Base-by-base conservation (phyloP, 2,329 filamentous ascomycete genomes). In the Paraphaeosphaeria minitans region DNA sequence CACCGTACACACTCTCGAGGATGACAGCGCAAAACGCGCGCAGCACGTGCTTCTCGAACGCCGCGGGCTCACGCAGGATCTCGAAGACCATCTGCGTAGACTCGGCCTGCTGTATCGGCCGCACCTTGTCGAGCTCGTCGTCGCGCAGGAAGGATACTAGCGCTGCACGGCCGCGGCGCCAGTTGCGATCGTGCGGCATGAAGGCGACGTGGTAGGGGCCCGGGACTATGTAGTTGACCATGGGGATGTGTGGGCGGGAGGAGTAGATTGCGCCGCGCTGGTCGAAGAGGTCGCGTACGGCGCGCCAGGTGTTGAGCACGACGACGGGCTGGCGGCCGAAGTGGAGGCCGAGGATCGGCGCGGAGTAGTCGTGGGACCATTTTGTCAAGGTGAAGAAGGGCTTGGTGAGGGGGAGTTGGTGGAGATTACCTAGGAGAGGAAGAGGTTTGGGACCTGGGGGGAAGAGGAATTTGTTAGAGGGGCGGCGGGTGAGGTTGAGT, bases 241-340 rank as follows among this genome's bases (percentile, higher is more conserved):
- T 5, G 2, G 56, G 56, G n/a, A 68, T 59, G 5, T 77, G 73
- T 12, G 77, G 77, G 0, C 83, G 75, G 14, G 79, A 78, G 0
- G 81, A 84, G 67, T 85, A 86, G 14, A 82, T 82, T 14, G 61
- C 69, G 46, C 81, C 81, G 39, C 79, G 73, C 58, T 82, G 81
- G 55, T 85, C 84, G 2, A 86, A 59, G 4, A 86, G 65, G 7
- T 85, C 83, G 52, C 82, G 84, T 33, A 85, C 77, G 0, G 77
- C 78, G 53, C 75, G 59, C 29, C 80, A 78, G 0, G 77, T 79
- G 0, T 76, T 80, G 0, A 86, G 68, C 0, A 85, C 79, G 16
- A 85, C 73, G 62, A 84, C 69, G 6, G 75, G 72, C 42, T 80
- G 57, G 4, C 16, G 14, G 7, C 62, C 62, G 6, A 60, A 16